Evolutionary conservation across 2,329 filamentous ascomycete genomes (phyloP).

Genomic region (Hymenotorrendiella dingleyae): DNA sequence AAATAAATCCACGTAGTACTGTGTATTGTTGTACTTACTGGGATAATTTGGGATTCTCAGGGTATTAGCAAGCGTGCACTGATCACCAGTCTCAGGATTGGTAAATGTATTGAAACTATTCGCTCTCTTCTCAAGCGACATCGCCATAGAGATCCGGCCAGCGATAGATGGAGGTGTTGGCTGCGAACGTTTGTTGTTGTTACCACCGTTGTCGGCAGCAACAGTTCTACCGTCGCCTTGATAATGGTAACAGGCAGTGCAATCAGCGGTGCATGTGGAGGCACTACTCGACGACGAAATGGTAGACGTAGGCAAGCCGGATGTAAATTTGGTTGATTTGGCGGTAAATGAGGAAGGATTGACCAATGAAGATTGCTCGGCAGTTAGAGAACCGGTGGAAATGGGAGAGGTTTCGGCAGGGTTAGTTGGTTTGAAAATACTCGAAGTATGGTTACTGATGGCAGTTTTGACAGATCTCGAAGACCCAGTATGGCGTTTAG

Average conservation of each 20-base stretch:
- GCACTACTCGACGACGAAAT: background rate
- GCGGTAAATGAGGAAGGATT: slow-evolving; percentile 1
- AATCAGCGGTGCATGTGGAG: slow-evolving; percentile 3
- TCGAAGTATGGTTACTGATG: too few relatives aligned
- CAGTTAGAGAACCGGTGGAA: too few relatives aligned
- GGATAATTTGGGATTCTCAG: slow-evolving; percentile 6
- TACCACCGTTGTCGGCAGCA: slow-evolving; percentile 3
- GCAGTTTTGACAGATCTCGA: too few relatives aligned
- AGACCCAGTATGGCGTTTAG: too few relatives aligned
- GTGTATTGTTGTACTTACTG: slow-evolving; percentile 1
- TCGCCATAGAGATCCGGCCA: background rate
- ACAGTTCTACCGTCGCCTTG: slow-evolving; percentile 5
- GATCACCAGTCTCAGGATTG: slow-evolving; percentile 1
- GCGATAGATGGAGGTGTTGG: slow-evolving; percentile 1
- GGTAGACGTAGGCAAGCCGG: background rate
- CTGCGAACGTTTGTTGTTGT: background rate
- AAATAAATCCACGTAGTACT: too few relatives aligned
- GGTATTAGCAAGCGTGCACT: background rate
- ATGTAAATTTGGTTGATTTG: too few relatives aligned
- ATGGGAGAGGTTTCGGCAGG: too few relatives aligned
- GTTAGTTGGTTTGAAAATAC: too few relatives aligned
- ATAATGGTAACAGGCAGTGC: slow-evolving; percentile 1
- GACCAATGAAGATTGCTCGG: background rate
- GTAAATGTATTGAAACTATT: slow-evolving; percentile 6
- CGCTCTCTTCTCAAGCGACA: slow-evolving; percentile 5